Evolutionary conservation across 108 stramenopile genomes (phyloP), one percentile per base, ranked within the genome.

Genomic region (Discostella stelligeroides): DNA sequence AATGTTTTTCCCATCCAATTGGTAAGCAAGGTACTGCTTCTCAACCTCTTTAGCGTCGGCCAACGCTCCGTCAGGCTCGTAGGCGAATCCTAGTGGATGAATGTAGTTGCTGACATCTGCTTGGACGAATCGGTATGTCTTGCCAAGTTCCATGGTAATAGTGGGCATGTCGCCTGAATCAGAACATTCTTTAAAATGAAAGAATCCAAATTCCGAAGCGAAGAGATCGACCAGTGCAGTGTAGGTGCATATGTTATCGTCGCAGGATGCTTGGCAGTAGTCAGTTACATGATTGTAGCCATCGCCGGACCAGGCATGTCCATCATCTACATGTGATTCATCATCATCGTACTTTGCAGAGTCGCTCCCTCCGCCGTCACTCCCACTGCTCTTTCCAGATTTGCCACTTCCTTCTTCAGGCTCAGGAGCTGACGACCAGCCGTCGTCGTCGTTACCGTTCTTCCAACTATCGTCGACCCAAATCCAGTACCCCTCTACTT

Each of bases 11-110:
- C 70, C 86, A 75, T 97, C 69, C 46, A 82, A 51, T 11, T 79
- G 71, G 72, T 97, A 97, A 62, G 71, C 59, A 41, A 64, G 20
- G 66, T 61, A 68, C 41, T 71, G 38, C 3, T 68, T 10, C 46
- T 97, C 92, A 54, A 97, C 75, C 76, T 97, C 96, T 59, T 83
- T 75, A 9, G 76, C 76, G 13, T 72, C 90, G 17, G 41, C 79
- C 68, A 92, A 87, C 12, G 88, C 92, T 13, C 93, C 91, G 76
- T 95, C 92, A 23, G 91, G 84, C 18, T 70, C 76, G 70, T 97
- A 97, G 7, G 91, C 88, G 57, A 97, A 95, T 40, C 96, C 96
- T 13, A 97, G 59, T 7, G 91, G 91, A 63, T 97, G 96, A 47
- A 81, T 85, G 65, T 80, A 95, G 39, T 86, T 76, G n/a, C 39